Conservation (phyloP, 2,329 filamentous ascomycete species). For the Aspergillus alliaceus region DNA sequence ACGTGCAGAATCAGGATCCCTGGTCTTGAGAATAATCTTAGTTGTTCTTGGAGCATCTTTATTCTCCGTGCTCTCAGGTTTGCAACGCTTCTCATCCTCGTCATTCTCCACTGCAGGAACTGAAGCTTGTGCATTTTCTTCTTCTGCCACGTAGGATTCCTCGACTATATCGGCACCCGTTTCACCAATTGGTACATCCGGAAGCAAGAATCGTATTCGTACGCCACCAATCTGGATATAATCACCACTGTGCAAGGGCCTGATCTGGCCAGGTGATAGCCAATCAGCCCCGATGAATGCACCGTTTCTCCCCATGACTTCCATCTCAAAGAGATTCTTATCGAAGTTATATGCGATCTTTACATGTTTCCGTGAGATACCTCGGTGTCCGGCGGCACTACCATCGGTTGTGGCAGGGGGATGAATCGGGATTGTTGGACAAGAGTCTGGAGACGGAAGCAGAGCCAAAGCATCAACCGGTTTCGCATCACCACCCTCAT, state of each 20-base stretch:
- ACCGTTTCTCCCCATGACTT: constrained; percentile 60
- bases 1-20: constrained; percentile 27
- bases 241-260: constrained; percentile 56
- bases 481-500: constrained; percentile 37
- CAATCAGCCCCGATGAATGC: constrained; percentile 56
- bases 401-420: constrained; percentile 51
- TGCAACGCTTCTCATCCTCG: constrained; percentile 27
- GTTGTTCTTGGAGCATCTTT: constrained; percentile 29
- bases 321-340: constrained; percentile 57
- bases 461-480: constrained; percentile 48
- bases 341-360: constrained; percentile 62
- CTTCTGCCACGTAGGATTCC: constrained; percentile 39
- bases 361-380: constrained; percentile 63
- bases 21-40: constrained; percentile 31
- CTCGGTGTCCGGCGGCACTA: constrained; percentile 52
- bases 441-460: constrained; percentile 53
- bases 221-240: constrained; percentile 61
- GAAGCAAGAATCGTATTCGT: constrained; percentile 57
- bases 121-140: constrained; percentile 31
- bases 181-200: constrained; percentile 50
- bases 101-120: constrained; percentile 44
- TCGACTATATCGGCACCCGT: constrained; percentile 49
- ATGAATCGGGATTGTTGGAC: constrained; percentile 61
- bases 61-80: constrained; percentile 28
- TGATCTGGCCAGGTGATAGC: constrained; percentile 47